Evolutionary conservation across 2,329 filamentous ascomycete genomes (phyloP).

Genomic region (Fusarium illudens): DNA sequence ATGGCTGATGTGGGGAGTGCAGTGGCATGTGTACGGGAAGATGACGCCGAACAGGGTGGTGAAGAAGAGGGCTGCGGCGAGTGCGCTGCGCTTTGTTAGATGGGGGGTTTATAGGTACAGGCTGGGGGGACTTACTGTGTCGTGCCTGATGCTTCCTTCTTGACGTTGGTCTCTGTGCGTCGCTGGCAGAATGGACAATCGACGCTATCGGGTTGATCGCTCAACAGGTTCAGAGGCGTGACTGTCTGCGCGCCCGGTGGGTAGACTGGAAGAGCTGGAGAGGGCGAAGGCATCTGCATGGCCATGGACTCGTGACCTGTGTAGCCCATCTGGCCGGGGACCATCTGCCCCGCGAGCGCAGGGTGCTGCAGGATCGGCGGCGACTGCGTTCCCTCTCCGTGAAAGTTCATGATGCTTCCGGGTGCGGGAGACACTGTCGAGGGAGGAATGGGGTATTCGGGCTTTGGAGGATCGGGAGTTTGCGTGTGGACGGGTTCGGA

Average conservation of each 20-base stretch:
- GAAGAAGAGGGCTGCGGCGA: slow-evolving; percentile 36
- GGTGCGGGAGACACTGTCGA: slow-evolving; percentile 22
- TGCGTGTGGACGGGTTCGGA: neutral
- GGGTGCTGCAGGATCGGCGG: slow-evolving; percentile 30
- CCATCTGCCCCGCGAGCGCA: slow-evolving; percentile 15
- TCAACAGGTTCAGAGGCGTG: slow-evolving; percentile 39
- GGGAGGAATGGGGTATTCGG: slow-evolving; percentile 10
- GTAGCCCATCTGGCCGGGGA: slow-evolving; percentile 11
- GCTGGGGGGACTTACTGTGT: slow-evolving; percentile 35
- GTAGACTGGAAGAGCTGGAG: neutral
- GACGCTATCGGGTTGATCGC: slow-evolving; percentile 36
- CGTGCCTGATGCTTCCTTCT: slow-evolving; percentile 28
- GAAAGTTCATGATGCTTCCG: slow-evolving; percentile 1
- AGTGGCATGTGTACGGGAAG: slow-evolving; percentile 36
- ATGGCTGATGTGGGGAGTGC: slow-evolving; percentile 36
- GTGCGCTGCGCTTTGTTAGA: slow-evolving; percentile 7
- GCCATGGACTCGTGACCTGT: slow-evolving; percentile 25
- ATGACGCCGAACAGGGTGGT: slow-evolving; percentile 36
- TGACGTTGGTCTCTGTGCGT: slow-evolving; percentile 32
- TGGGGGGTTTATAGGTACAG: neutral
- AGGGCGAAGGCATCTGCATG: neutral
- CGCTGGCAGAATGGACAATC: slow-evolving; percentile 42
- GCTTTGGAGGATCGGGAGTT: slow-evolving; percentile 1
- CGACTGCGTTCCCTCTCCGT: slow-evolving; percentile 18
- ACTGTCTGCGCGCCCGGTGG: slow-evolving; percentile 25